These are phyloP conservation scores for Ophiocordyceps camponoti-rufipedis DNA, from an alignment of 2,329 filamentous ascomycete species.

Conservation along the genomic window DNA sequence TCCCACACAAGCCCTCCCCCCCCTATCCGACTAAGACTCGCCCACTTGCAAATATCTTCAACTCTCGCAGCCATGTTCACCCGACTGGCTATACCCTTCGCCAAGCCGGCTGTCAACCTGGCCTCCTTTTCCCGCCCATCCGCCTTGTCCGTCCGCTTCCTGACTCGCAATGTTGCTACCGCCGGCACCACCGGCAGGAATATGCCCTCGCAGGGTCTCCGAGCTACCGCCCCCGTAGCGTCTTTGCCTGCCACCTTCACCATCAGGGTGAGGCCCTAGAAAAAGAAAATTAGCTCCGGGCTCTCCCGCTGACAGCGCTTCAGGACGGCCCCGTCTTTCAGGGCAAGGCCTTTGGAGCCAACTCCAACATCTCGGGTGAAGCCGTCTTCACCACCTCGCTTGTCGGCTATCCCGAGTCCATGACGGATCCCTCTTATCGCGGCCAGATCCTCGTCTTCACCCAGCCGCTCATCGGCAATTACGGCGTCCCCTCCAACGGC, in stretches of 20 bases:
- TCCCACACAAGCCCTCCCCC: conserved; percentile 1
- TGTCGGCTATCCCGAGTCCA: conserved; percentile 93
- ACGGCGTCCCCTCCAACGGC: conserved; percentile 86
- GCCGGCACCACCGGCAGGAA: conserved; percentile 51
- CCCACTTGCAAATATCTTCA: conserved; percentile 7
- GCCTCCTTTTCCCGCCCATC: conserved; percentile 14
- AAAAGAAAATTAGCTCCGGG: background rate
- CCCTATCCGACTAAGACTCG: too few relatives aligned
- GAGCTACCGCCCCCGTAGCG: conserved; percentile 45
- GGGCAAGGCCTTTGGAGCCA: conserved; percentile 89
- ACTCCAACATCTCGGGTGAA: conserved; percentile 89
- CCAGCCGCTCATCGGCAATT: conserved; percentile 91
- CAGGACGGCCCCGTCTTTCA: conserved; percentile 82
- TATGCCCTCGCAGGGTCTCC: conserved; percentile 39
- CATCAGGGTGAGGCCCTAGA: conserved; percentile 48
- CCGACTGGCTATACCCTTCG: conserved; percentile 32
- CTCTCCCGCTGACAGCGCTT: conserved; percentile 17
- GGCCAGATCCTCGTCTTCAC: conserved; percentile 94
- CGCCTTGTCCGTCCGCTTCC: conserved; percentile 14
- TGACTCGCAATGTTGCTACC: conserved; percentile 26
- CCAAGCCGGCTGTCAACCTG: conserved; percentile 27
- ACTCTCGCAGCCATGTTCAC: conserved; percentile 31
- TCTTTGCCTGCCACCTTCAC: conserved; percentile 61
- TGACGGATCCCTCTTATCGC: conserved; percentile 75
- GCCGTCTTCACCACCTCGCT: conserved; percentile 99